phyloP scores from a whole-genome alignment of 2,329 filamentous ascomycete species.

The Daldinia eschscholtzii region DNA sequence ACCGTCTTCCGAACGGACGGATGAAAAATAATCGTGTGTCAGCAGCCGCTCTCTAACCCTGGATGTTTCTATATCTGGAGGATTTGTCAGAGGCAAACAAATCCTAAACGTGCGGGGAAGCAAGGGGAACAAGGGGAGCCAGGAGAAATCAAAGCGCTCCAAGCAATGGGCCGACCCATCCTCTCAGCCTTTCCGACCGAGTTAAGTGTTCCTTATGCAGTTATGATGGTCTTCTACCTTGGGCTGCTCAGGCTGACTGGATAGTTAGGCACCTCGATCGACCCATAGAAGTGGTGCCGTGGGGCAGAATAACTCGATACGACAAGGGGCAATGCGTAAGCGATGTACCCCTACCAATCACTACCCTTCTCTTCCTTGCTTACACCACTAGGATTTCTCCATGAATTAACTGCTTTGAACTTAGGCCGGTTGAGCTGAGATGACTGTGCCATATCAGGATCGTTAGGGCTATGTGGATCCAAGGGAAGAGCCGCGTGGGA shows the following conservation, averaged over 20 bases:
- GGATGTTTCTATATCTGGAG: slow-evolving; percentile 28
- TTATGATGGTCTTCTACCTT: slow-evolving; percentile 1
- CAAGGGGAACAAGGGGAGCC: slow-evolving; percentile 15
- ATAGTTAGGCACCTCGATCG: background rate
- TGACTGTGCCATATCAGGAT: slow-evolving; percentile 12
- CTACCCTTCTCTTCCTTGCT: background rate
- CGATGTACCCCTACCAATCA: slow-evolving; percentile 32
- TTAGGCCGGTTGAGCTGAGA: slow-evolving; percentile 19
- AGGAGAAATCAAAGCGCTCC: slow-evolving; percentile 5
- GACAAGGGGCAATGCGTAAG: slow-evolving; percentile 22
- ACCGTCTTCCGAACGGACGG: slow-evolving; percentile 25
- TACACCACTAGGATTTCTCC: slow-evolving; percentile 3
- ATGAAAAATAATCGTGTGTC: slow-evolving; percentile 27
- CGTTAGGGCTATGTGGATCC: slow-evolving; percentile 9
- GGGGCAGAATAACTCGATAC: slow-evolving; percentile 28
- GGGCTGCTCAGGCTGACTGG: background rate
- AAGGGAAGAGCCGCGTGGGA: slow-evolving; percentile 21
- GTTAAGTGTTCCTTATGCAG: background rate
- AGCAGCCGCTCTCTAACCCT: slow-evolving; percentile 21
- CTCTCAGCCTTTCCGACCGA: background rate
- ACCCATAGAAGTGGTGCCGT: slow-evolving; percentile 35
- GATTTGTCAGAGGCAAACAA: slow-evolving; percentile 8
- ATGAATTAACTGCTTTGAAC: background rate
- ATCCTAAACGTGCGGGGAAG: slow-evolving; percentile 2
- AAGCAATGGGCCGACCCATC: background rate